A percentile compares a stretch with the other conserved stretches of the same genome.
Conservation (phyloP, 768 basidiomycete genomes). For the Mycena leptocephala region DNA sequence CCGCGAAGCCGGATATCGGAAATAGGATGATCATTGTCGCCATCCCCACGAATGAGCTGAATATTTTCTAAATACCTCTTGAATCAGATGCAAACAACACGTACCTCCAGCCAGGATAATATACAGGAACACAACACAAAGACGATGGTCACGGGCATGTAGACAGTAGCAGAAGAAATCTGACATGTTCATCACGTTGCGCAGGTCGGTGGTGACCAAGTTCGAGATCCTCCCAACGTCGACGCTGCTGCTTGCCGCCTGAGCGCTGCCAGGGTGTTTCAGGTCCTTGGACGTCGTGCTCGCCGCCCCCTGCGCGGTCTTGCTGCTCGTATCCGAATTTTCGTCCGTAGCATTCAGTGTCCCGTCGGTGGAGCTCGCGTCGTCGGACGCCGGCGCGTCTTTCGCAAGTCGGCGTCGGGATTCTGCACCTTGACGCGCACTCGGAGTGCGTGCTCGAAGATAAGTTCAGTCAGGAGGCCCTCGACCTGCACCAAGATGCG, state of each 20-base stretch:
- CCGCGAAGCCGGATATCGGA: slow-evolving; percentile 60
- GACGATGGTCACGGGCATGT: slow-evolving; percentile 39
- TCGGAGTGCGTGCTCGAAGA: slow-evolving; percentile 55
- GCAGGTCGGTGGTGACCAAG: slow-evolving; percentile 67
- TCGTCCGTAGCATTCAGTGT: slow-evolving; percentile 25
- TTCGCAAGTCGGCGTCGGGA: not conserved
- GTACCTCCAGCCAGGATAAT: slow-evolving; percentile 48
- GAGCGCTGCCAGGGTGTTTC: slow-evolving; percentile 23
- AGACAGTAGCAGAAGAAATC: slow-evolving; percentile 38
- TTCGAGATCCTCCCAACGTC: slow-evolving; percentile 74
- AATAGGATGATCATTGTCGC: slow-evolving; percentile 56
- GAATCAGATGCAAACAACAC: not conserved
- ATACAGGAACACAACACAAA: slow-evolving; percentile 48
- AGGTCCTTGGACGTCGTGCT: slow-evolving; percentile 32
- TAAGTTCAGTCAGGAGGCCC: slow-evolving; percentile 42
- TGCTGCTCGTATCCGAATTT: slow-evolving; percentile 34
- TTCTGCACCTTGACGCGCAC: slow-evolving; percentile 65
- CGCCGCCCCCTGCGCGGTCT: slow-evolving; percentile 27
- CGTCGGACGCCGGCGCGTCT: not conserved
- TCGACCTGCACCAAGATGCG: slow-evolving; percentile 41
- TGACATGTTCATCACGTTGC: slow-evolving; percentile 33
- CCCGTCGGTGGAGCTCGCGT: not conserved
- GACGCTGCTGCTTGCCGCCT: slow-evolving; percentile 39
- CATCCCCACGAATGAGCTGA: slow-evolving; percentile 63
- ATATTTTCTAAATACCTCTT: not conserved